Evolutionary conservation across 192 early-diverging fungal species (phyloP), one percentile per base, ranked within the genome.

Genomic region (Backusella westeae): DNA sequence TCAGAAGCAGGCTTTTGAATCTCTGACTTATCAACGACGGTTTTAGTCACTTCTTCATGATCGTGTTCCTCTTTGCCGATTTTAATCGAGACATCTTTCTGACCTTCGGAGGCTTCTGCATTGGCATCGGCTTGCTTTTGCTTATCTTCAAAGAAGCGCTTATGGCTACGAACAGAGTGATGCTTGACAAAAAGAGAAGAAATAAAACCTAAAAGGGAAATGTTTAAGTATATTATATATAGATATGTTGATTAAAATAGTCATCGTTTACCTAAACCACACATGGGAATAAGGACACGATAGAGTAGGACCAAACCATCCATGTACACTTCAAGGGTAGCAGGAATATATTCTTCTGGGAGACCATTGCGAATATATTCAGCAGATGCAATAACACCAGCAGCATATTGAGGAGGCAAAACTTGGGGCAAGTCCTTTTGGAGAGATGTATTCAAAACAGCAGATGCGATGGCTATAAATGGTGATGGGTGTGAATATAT

Each of bases 151-250:
- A 44, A 29, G 39, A 71, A 44, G 8, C 42, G 70, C 29, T 49
- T 71, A 17, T 71, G 70, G 21, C 42, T 44, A 59, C 17, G n/a
- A 12, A 77, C 23, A 44, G 76, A 77, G 35, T 77, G 66, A 38
- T 77, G 76, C 34, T 77, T 36, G 29, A 77, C 69, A 36, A 77
- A 77, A 32, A 72, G 29, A 23, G 76, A 56, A 53, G 70, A 44
- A 19, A 78, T 32, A 21, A 78, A 78, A 3, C 77, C 72, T 73
- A 78, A 4, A 49, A 49, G 15, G 46, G 46, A 49, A 49, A 49
- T 19, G 46, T 49, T 49, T 49, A 49, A 49, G 46, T n/a, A 49
- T n/a, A n/a, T 7, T n/a, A 49, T 39, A 39, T 39, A 39, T 39
- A 39, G 8, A 39, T 39, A 39, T 3, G 10, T 39, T 3, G 8